These are phyloP conservation scores for Cyclanthera cordifolia DNA, from an alignment of 306 rosid genomes.

Conservation along the genomic window DNA sequence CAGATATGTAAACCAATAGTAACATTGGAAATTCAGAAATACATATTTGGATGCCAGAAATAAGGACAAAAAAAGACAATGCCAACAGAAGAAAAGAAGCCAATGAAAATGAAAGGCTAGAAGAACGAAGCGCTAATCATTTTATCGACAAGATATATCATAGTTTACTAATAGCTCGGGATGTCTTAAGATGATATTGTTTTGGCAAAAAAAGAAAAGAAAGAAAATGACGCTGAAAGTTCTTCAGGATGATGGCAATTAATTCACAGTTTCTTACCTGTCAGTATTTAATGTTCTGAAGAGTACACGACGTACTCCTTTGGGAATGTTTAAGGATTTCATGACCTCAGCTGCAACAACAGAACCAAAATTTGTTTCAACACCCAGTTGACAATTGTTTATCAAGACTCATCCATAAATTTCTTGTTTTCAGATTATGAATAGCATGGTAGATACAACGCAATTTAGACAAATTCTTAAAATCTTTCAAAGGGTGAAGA, in stretches of 20 bases:
- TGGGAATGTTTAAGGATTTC: constrained; percentile 22
- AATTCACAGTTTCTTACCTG: constrained; percentile 11
- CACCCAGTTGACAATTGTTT: neutral
- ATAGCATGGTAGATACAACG: neutral
- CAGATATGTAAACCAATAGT: too few species aligned
- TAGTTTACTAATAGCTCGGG: neutral
- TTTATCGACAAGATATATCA: neutral
- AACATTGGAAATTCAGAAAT: neutral
- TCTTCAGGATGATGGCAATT: too few species aligned
- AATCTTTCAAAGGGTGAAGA: neutral
- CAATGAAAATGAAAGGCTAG: neutral
- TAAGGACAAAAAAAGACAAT: neutral
- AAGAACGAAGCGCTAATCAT: neutral
- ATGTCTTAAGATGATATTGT: neutral
- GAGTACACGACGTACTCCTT: constrained; percentile 23
- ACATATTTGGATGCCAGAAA: neutral
- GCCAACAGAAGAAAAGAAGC: neutral
- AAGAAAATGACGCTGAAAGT: neutral
- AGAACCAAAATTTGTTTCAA: neutral
- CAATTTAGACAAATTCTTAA: neutral
- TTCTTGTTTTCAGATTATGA: neutral
- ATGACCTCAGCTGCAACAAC: constrained; percentile 23
- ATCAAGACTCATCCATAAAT: neutral
- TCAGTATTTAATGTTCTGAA: constrained; percentile 21
- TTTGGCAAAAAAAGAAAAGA: too few species aligned